Evolutionary conservation across 2,329 filamentous ascomycete species (phyloP).

Genomic region (Chaetothyriales sp.): DNA sequence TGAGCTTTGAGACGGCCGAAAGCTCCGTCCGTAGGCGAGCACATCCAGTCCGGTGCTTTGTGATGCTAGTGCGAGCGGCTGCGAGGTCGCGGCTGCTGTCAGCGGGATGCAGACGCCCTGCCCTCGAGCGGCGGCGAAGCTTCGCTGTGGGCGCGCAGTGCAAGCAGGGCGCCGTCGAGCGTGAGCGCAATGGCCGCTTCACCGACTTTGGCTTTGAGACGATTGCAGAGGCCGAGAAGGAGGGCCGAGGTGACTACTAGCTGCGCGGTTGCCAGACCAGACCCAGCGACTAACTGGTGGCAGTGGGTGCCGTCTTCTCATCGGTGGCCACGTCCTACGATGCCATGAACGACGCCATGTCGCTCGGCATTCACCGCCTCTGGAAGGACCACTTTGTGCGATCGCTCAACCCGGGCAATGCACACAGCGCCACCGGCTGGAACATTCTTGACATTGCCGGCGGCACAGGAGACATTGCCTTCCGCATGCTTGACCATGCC

Average conservation of each 20-base stretch:
- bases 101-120: neutral
- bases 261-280: neutral
- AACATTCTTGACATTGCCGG: conserved; percentile 90
- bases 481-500: conserved; percentile 84
- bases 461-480: conserved; percentile 94
- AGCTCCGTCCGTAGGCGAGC: too few species aligned
- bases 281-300: neutral
- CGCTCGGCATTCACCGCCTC: conserved; percentile 84
- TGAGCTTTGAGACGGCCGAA: too few species aligned
- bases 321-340: conserved; percentile 92
- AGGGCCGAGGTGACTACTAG: conserved; percentile 41
- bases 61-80: neutral
- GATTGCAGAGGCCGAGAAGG: conserved; percentile 67
- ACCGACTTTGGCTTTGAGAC: conserved; percentile 91
- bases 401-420: conserved; percentile 67
- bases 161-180: neutral
- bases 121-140: neutral
- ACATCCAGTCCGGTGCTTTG: neutral
- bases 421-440: conserved; percentile 39
- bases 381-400: conserved; percentile 98
- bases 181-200: conserved; percentile 37
- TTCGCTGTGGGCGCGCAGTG: neutral
- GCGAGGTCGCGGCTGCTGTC: neutral
- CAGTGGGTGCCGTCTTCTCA: conserved; percentile 79
- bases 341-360: conserved; percentile 99